Conservation (phyloP, 495 filamentous ascomycete species). For the Barbatosphaeria neglecta region DNA sequence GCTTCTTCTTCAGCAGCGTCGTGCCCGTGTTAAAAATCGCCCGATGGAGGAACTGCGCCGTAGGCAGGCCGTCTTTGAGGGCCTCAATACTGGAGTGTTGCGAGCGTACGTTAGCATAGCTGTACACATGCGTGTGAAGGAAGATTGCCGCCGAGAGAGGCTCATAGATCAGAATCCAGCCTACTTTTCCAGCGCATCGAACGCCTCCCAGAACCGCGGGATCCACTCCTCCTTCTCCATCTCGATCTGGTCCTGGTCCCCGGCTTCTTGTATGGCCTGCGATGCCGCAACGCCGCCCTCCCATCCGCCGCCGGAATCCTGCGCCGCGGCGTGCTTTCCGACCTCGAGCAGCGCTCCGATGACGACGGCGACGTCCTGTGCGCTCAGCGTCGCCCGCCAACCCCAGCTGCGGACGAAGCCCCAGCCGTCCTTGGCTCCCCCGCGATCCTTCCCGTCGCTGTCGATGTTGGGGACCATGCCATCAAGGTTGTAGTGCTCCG, state of each 20-base stretch:
- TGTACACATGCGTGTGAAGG: no score
- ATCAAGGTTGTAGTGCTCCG: slow-evolving; percentile 81
- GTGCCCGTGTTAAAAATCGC: slow-evolving; percentile 92
- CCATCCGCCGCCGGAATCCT: slow-evolving; percentile 13
- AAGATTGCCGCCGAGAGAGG: no score
- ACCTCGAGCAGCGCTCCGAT: slow-evolving; percentile 88
- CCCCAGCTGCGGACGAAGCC: slow-evolving; percentile 97
- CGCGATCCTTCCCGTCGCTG: slow-evolving; percentile 43
- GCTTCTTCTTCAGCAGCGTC: slow-evolving; percentile 78
- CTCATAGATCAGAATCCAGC: slow-evolving; percentile 9
- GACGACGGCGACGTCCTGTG: slow-evolving; percentile 82
- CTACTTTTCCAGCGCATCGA: slow-evolving; percentile 74
- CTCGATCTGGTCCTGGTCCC: slow-evolving; percentile 25
- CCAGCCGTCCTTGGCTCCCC: slow-evolving; percentile 70
- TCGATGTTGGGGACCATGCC: slow-evolving; percentile 68
- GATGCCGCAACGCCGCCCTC: slow-evolving; percentile 5
- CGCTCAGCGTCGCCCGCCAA: slow-evolving; percentile 87
- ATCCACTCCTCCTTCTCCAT: slow-evolving; percentile 56
- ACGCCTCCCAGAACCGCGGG: slow-evolving; percentile 80
- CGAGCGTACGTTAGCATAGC: slow-evolving; percentile 7
- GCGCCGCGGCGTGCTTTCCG: slow-evolving; percentile 40
- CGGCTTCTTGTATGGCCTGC: slow-evolving; percentile 23
- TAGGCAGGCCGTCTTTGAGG: slow-evolving; percentile 64
- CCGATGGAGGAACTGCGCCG: slow-evolving; percentile 77
- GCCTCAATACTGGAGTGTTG: slow-evolving; percentile 55